A percentile compares a stretch with the other conserved stretches of the same genome.
Conservation (phyloP, 352 stramenopile genomes). For the Pythium biforme region DNA sequence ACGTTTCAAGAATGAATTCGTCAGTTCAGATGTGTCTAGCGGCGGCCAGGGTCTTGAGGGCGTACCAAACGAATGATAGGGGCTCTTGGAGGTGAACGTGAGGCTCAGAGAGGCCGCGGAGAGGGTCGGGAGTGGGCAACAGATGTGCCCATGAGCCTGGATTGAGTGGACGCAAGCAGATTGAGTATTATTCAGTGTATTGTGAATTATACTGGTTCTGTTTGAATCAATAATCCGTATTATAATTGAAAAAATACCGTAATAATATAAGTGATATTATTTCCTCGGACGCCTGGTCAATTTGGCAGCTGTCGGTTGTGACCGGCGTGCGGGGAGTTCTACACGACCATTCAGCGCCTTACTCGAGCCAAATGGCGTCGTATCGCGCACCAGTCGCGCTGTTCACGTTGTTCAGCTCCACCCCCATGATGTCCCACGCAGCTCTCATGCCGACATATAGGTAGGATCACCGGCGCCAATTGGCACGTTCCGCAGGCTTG, state of each 20-base stretch:
- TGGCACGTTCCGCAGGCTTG: no score
- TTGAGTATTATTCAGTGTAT: constrained; percentile 4
- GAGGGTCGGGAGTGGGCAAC: not conserved
- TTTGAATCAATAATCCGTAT: constrained; percentile 6
- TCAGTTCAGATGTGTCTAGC: not conserved
- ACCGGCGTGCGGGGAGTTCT: no score
- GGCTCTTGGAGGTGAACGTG: not conserved
- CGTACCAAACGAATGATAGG: no score
- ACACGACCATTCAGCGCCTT: no score
- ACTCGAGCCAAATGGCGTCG: no score
- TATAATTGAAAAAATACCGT: not conserved
- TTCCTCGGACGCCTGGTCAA: not conserved
- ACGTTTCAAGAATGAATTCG: not conserved
- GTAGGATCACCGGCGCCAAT: no score
- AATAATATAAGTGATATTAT: not conserved
- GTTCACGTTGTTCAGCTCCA: no score
- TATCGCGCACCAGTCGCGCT: no score
- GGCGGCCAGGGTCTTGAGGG: not conserved
- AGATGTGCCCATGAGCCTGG: not conserved
- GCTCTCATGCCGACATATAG: no score
- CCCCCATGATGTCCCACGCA: no score
- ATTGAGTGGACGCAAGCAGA: not conserved
- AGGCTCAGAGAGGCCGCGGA: not conserved
- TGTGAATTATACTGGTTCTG: not conserved
- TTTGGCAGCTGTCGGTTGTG: no score